Base-by-base conservation (phyloP, 352 stramenopile species). In the Phytophthora aleatoria region DNA sequence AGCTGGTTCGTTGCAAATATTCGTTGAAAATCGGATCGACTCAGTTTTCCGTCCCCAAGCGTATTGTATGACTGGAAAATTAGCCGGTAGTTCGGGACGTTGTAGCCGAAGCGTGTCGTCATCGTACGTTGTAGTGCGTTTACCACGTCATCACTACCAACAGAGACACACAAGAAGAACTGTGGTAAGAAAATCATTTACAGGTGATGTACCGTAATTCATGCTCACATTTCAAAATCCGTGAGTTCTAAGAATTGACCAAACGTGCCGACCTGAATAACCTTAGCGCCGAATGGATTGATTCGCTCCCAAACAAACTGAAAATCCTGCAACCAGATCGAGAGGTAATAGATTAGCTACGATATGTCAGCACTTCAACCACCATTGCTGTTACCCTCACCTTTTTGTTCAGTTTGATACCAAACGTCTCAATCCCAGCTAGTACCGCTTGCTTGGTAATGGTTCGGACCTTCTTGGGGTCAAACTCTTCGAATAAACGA, bases 41-140 rank as follows among this genome's bases (percentile, higher is more conserved):
- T 89, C 7, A 92, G 68, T 45, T 79, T 79, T 30, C 81, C 85
- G 47, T 94, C 85, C 6, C 76, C 79, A 7, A 90, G 71, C 0
- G 82, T 57, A 49, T 92, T 94, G 73, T 87, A 89, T 0, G 75
- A 85, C 58, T 92, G 83, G 59, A 94, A 94, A 35, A 92, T 87
- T 8, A 87, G 41, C 6, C 83, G 67, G 55, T 94, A 94, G 43
- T 91, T 92, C 2, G 83, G 83, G 26, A 79, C 73, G 4, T 81
- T 74, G 56, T 87, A 77, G 6, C 79, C 79, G 2, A 83, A 84
- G 5, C 78, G 76, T 3, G 73, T 84, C 28, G 83, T 92, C 79
- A 92, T 89, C 3, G 69, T 83, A 26, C 85, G 70, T 38, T 92
- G 85, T 5, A 94, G 53, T 3, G 63, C 74, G 33, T 76, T 85